phyloP scores from a whole-genome alignment of 2,329 filamentous ascomycete species.

The Aotearoamyces nothofagi region DNA sequence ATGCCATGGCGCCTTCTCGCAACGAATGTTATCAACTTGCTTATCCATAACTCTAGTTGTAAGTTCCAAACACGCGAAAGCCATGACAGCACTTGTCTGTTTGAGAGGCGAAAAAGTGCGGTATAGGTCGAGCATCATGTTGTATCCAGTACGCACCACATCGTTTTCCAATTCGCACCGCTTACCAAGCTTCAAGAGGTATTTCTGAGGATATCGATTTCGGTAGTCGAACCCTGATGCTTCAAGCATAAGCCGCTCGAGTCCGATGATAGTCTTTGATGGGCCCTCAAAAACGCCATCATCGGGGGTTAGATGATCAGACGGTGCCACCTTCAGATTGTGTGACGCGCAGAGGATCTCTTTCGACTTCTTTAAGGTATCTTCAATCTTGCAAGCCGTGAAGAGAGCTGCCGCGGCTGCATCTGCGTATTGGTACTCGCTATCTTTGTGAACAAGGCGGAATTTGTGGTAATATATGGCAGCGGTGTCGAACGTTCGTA shows the following conservation, averaged over 20 bases:
- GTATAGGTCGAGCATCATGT: constrained; percentile 78
- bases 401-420: constrained; percentile 80
- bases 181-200: constrained; percentile 64
- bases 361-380: constrained; percentile 90
- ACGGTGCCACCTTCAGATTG: constrained; percentile 52
- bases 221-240: constrained; percentile 89
- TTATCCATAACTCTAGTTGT: constrained; percentile 52
- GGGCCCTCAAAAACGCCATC: constrained; percentile 74
- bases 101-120: constrained; percentile 89
- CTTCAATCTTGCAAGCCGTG: constrained; percentile 92
- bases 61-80: constrained; percentile 68
- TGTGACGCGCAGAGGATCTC: constrained; percentile 86
- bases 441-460: constrained; percentile 69
- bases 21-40: constrained; percentile 32
- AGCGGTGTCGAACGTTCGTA: constrained; percentile 84
- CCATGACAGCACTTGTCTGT: constrained; percentile 74
- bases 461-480: constrained; percentile 92
- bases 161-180: constrained; percentile 26
- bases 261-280: constrained; percentile 69
- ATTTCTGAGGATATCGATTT: constrained; percentile 72
- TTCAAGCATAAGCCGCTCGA: constrained; percentile 88
- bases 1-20: constrained; percentile 31
- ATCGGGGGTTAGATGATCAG: constrained; percentile 60
- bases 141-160: constrained; percentile 57
- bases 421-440: constrained; percentile 74